Percentiles rank a stretch among this genome's conserved stretches.
These are phyloP conservation scores for Lizonia empirigonia DNA, from an alignment of 2,329 filamentous ascomycete genomes.

Conservation along the genomic window DNA sequence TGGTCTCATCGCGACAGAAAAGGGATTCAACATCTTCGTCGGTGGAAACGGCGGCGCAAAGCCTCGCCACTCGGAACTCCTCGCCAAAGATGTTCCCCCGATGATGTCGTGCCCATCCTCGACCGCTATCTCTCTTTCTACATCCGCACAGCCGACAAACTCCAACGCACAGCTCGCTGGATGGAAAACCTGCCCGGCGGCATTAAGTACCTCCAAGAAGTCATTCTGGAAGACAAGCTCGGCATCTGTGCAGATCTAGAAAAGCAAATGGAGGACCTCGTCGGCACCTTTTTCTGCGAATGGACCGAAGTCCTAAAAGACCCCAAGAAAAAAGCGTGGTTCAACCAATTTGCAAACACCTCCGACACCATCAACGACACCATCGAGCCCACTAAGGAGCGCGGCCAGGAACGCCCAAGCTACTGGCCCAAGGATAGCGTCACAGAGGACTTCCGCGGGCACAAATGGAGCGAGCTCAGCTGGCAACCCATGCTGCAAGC, in stretches of 20 bases:
- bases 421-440: constrained; percentile 75
- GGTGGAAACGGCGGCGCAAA: constrained; percentile 88
- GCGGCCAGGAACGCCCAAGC: constrained; percentile 73
- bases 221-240: constrained; percentile 83
- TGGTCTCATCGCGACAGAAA: constrained; percentile 88
- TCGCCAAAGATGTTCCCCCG: constrained; percentile 84
- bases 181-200: constrained; percentile 83
- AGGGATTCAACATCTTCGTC: constrained; percentile 92
- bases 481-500: constrained; percentile 83
- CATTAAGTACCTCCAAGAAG: constrained; percentile 79
- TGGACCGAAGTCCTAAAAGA: constrained; percentile 82
- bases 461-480: constrained; percentile 67
- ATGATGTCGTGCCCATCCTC: constrained; percentile 80
- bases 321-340: constrained; percentile 70
- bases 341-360: constrained; percentile 86
- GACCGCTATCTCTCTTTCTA: constrained; percentile 94
- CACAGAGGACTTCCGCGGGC: constrained; percentile 73
- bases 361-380: constrained; percentile 67
- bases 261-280: constrained; percentile 83
- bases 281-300: constrained; percentile 86
- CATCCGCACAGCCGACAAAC: constrained; percentile 87
- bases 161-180: constrained; percentile 89
- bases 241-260: constrained; percentile 85
- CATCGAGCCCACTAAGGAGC: constrained; percentile 73
- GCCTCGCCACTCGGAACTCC: constrained; percentile 78